Evolutionary conservation across 2,329 filamentous ascomycete species (phyloP), one percentile per base, ranked within the genome.

Genomic region (Daldinia sp.): DNA sequence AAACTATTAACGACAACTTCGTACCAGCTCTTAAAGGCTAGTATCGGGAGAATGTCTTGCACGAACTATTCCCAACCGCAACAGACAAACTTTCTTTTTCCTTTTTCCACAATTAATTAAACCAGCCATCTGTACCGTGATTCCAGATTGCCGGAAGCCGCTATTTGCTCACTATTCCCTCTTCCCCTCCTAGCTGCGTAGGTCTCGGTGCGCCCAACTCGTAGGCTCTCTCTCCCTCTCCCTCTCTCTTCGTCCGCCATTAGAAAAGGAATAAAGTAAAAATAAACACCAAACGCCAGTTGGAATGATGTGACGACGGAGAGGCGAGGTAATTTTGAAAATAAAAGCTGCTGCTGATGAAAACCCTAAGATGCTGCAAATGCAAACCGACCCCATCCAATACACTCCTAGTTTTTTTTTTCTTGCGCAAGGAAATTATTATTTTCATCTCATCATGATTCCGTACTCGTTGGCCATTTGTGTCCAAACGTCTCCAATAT

Each of bases 351-450:
- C 61, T 56, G 54, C 58, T 56, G 17, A 49, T 23, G n/a, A 29
- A 13, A 23, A 39, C 27, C 48, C 37, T 19, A 49, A 47, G 13
- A 57, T 59, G 61, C 48, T 47, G 32, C 39, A 55, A 39, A 59
- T 62, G 61, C 61, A 48, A 57, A 54, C 53, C 57, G 53, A n/a
- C 54, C 45, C 43, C 37, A 34, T 62, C 58, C 62, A 52, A 52
- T 55, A 53, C 34, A 60, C 56, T 15, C 53, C 39, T 58, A 39
- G 29, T 57, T 62, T 64, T 58, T 37, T 51, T 29, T 32, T 32
- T 32, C 11, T 32, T 17, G 25, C 23, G 19, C 25, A 11, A 13
- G 13, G 21, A 21, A 43, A 43, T 21, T 27, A 27, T 45, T 15
- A 27, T 45, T 23, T 45, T 23, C 45, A 15, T 48, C 15, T 30